A percentile compares a stretch with the other conserved stretches of the same genome.
These are phyloP conservation scores for Pythium diclinum DNA, from an alignment of 352 stramenopile species.

Conservation along the genomic window DNA sequence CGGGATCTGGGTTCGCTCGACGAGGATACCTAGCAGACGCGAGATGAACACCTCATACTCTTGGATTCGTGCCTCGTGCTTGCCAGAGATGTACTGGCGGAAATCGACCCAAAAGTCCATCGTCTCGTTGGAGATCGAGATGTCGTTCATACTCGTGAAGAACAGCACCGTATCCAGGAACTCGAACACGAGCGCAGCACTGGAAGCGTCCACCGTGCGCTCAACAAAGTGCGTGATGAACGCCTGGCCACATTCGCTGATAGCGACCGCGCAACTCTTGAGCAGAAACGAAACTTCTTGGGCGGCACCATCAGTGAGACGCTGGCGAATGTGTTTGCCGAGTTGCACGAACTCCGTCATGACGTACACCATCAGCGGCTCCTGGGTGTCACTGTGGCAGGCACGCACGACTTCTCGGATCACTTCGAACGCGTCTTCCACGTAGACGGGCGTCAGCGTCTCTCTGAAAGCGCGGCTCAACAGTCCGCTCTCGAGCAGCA, in stretches of 20 bases:
- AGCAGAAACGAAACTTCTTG: slow-evolving; percentile 47
- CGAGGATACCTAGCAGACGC: slow-evolving; percentile 59
- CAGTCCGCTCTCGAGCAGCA: slow-evolving; percentile 62
- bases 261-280: slow-evolving; percentile 45
- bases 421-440: slow-evolving; percentile 48
- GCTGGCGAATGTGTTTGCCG: slow-evolving; percentile 52
- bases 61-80: slow-evolving; percentile 65
- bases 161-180: slow-evolving; percentile 68
- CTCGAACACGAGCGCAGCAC: slow-evolving; percentile 67
- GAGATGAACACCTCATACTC: slow-evolving; percentile 74
- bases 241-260: slow-evolving; percentile 69
- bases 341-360: slow-evolving; percentile 80
- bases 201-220: slow-evolving; percentile 54
- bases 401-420: slow-evolving; percentile 69
- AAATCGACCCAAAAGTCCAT: slow-evolving; percentile 87
- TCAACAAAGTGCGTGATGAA: slow-evolving; percentile 85
- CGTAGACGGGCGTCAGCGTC: slow-evolving; percentile 35
- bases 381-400: slow-evolving; percentile 50
- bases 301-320: slow-evolving; percentile 17
- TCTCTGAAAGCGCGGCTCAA: slow-evolving; percentile 62
- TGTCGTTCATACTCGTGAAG: slow-evolving; percentile 62
- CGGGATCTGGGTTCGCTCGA: slow-evolving; percentile 69
- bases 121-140: slow-evolving; percentile 71
- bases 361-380: slow-evolving; percentile 73
- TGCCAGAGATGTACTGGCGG: slow-evolving; percentile 66